phyloP scores from a whole-genome alignment of 805 yeast genomes.

The Suhomyces sp. region DNA sequence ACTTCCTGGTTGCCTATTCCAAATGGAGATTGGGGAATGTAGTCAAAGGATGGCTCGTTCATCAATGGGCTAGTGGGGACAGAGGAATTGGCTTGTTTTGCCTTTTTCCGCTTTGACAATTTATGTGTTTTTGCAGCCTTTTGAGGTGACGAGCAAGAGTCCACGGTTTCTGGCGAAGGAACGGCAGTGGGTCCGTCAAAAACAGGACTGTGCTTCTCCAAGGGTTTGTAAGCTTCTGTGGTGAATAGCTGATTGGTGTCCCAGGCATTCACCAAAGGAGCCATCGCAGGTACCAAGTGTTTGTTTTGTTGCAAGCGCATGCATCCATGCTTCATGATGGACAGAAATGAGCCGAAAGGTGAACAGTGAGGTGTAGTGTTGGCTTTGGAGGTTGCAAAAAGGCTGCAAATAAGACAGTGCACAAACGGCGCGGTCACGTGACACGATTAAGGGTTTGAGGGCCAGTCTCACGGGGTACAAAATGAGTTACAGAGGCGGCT shows the following conservation, averaged over 20 bases:
- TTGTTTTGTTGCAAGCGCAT: neutral
- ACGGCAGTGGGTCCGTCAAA: neutral
- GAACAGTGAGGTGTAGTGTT: neutral
- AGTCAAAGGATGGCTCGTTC: neutral
- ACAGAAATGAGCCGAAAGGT: neutral
- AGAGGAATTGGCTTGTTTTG: neutral
- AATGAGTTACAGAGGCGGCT: neutral
- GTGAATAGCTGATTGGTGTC: constrained; percentile 1
- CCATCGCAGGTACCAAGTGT: constrained; percentile 6
- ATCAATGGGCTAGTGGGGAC: neutral
- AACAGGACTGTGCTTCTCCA: neutral
- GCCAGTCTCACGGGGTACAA: neutral
- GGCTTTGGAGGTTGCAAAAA: neutral
- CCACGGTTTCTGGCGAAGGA: neutral
- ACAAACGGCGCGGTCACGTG: neutral
- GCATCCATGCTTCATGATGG: neutral
- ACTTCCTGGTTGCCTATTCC: neutral
- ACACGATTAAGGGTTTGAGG: neutral
- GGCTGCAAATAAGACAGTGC: neutral
- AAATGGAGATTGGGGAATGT: neutral
- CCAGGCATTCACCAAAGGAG: constrained; percentile 10
- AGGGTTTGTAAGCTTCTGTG: neutral
- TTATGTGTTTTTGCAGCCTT: neutral
- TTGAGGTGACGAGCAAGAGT: neutral
- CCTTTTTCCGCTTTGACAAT: neutral